Percentiles rank a stretch among this genome's conserved stretches.
These are phyloP conservation scores for Parietichytrium sp. DNA, from an alignment of 108 stramenopile species.

Conservation along the genomic window DNA sequence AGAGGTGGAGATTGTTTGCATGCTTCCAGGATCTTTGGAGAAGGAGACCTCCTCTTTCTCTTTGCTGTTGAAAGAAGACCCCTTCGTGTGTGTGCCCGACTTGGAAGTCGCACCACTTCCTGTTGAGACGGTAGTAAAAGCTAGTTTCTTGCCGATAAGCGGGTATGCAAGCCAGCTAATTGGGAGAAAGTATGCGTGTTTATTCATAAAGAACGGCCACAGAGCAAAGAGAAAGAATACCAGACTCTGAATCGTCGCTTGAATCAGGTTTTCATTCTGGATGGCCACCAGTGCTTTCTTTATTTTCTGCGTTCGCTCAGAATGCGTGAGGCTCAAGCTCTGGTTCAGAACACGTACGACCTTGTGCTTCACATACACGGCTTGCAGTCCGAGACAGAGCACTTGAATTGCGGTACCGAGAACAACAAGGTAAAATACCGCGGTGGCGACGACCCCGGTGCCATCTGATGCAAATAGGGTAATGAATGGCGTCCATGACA, in stretches of 20 bases:
- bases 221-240: not conserved
- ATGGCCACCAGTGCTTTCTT: slow-evolving; percentile 14
- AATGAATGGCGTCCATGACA: not conserved
- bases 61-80: too few species aligned
- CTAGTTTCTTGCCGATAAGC: not conserved
- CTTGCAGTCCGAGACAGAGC: not conserved
- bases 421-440: not conserved
- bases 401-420: not conserved
- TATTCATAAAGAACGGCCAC: not conserved
- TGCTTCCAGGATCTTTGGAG: too few species aligned
- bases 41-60: too few species aligned
- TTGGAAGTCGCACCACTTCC: too few species aligned
- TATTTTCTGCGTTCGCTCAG: not conserved
- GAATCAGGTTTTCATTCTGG: slow-evolving; percentile 3
- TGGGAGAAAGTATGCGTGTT: slow-evolving; percentile 6
- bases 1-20: too few species aligned
- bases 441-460: not conserved
- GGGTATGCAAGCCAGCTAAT: slow-evolving; percentile 5
- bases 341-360: not conserved
- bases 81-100: too few species aligned
- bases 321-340: not conserved
- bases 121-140: not conserved
- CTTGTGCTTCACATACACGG: not conserved
- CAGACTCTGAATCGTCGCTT: not conserved
- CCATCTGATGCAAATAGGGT: not conserved